Percentiles rank a stretch among this genome's conserved stretches.
Evolutionary conservation across 306 rosid genomes (phyloP).

Genomic region (Cucumis melo): DNA sequence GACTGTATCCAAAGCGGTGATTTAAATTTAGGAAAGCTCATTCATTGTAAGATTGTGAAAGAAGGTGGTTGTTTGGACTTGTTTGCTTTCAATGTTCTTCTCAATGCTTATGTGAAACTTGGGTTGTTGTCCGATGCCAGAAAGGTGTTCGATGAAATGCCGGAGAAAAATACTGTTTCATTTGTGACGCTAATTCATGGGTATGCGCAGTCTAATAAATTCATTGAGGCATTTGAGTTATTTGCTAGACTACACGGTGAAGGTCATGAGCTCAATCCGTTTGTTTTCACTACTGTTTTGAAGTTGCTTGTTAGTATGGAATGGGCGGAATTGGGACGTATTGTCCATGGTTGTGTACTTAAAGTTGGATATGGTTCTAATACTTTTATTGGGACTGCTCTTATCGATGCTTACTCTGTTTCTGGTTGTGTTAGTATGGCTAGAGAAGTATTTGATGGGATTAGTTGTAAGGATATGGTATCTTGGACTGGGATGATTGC

Average conservation of each 20-base stretch:
- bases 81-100: slow-evolving; percentile 30
- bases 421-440: slow-evolving; percentile 21
- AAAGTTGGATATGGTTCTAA: slow-evolving; percentile 23
- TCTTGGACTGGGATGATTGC: slow-evolving; percentile 42
- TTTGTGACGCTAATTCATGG: slow-evolving; percentile 41
- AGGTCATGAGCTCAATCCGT: slow-evolving; percentile 32
- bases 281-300: slow-evolving; percentile 28
- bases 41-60: slow-evolving; percentile 28
- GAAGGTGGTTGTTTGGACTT: slow-evolving; percentile 30
- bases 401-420: slow-evolving; percentile 36
- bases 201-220: slow-evolving; percentile 9
- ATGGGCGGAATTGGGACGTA: slow-evolving; percentile 19
- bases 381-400: slow-evolving; percentile 40
- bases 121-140: slow-evolving; percentile 11
- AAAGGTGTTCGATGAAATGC: slow-evolving; percentile 34
- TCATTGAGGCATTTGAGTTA: slow-evolving; percentile 16
- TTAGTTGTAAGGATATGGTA: slow-evolving; percentile 35
- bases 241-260: slow-evolving; percentile 30
- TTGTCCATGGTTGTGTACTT: slow-evolving; percentile 26
- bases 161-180: slow-evolving; percentile 22
- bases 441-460: slow-evolving; percentile 22
- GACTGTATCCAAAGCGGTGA: slow-evolving; percentile 19
- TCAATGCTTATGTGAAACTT: slow-evolving; percentile 19
- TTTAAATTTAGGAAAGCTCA: slow-evolving; percentile 7
- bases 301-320: slow-evolving; percentile 33